phyloP scores from a whole-genome alignment of 495 filamentous ascomycete species.

The Podospora didyma region DNA sequence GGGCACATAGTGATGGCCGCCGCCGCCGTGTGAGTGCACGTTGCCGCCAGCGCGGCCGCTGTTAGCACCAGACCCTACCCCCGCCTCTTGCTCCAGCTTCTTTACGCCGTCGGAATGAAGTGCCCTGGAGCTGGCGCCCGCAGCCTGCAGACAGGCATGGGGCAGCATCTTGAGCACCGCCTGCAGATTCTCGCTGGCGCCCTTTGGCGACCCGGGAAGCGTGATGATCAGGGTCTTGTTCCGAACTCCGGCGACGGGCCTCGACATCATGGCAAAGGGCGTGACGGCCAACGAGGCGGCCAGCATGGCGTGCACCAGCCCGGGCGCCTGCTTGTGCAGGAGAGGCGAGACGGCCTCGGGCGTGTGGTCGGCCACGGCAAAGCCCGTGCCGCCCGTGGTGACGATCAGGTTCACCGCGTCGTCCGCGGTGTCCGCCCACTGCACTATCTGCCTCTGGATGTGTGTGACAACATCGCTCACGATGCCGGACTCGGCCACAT shows the following conservation, averaged over 20 bases:
- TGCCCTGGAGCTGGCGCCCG: conserved; percentile 73
- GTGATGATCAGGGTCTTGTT: conserved; percentile 84
- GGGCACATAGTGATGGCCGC: too few relatives aligned
- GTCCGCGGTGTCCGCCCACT: conserved; percentile 62
- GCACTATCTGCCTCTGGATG: conserved; percentile 67
- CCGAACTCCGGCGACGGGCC: conserved; percentile 86
- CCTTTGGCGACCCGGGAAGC: conserved; percentile 91
- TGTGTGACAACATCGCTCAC: conserved; percentile 72
- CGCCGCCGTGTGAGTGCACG: conserved; percentile 13
- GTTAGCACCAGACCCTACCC: conserved; percentile 32
- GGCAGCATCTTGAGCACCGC: conserved; percentile 85
- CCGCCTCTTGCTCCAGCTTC: conserved; percentile 81
- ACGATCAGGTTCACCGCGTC: conserved; percentile 68
- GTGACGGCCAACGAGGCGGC: conserved; percentile 79
- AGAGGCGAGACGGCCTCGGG: conserved; percentile 84
- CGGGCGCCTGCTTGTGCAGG: conserved; percentile 82
- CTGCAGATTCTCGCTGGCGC: conserved; percentile 93
- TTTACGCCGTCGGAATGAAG: conserved; percentile 78
- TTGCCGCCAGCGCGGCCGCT: conserved; percentile 8
- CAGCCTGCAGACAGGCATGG: conserved; percentile 88
- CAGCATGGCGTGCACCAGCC: conserved; percentile 93
- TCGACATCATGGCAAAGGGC: conserved; percentile 96
- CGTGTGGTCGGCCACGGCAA: conserved; percentile 81
- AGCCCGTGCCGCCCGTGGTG: conserved; percentile 90
- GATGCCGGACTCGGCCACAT: conserved; percentile 62